Evolutionary conservation across 331 rosid genomes (phyloP), one percentile per base, ranked within the genome.

Genomic region (Rosa hybrid): DNA sequence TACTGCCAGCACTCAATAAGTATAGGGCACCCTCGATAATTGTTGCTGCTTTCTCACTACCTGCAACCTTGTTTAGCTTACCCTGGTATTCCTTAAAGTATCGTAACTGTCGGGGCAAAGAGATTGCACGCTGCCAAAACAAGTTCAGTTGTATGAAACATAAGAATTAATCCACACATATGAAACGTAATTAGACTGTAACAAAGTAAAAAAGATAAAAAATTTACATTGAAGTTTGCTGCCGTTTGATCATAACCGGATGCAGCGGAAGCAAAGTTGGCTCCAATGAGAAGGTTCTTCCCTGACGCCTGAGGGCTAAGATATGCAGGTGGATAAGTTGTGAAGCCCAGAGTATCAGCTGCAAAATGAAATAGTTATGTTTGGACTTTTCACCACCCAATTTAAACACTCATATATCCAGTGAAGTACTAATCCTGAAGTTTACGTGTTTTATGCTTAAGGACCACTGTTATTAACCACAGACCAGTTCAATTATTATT

Each of bases 181-280:
- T 12, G 9, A 20, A 67, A 44, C 8, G 34, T 49, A 46, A 4
- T 6, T 30, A 42, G 4, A 49, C 46, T 30, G 17, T 48, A 2
- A 21, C 20, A 9, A 23, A 39, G 21, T n/a, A 5, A 20, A 46
- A 27, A 42, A 70, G 50, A 21, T 39, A 13, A 30, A 12, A 25
- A 38, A 83, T 86, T 86, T 87, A 96, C 99, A 80, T 81, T 93
- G 73, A 87, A 75, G 56, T 0, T 18, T 64, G 97, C 96, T 80
- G 99, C 97, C 41, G 76, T 87, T 79, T 96, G 94, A 80, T 96
- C 98, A 74, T 91, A 96, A 80, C 98, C 98, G 11, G 99, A 92
- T 45, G 91, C 98, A 85, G 98, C 99, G 34, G 99, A 96, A 80
- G 98, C 99, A 78, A 96, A 96, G 87, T 96, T 96, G 54, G 90